These are phyloP conservation scores for Pichia sp. DNA, from an alignment of 1,139 yeast species.

Conservation along the genomic window DNA sequence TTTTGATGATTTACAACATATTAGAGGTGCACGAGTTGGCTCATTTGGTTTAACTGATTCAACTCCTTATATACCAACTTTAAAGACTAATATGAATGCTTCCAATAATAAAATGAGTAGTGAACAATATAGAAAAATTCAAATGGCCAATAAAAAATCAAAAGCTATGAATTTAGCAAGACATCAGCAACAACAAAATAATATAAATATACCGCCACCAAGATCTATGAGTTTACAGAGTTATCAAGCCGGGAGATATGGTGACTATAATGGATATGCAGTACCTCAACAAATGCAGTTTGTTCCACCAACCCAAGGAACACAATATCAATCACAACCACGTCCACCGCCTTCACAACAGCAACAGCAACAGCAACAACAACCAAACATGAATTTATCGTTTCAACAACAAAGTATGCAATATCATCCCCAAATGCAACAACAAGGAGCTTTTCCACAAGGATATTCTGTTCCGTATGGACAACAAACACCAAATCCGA, in stretches of 20 bases:
- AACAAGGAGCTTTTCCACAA: slow-evolving; percentile 1
- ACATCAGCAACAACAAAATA: slow-evolving; percentile 4
- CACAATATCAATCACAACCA: too few species aligned
- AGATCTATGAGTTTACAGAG: slow-evolving; percentile 56
- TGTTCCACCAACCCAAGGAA: too few species aligned
- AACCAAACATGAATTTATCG: not conserved
- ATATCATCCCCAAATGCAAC: too few species aligned
- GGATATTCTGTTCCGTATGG: too few species aligned
- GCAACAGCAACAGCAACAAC: not conserved
- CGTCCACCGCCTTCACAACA: not conserved
- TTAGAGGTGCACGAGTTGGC: slow-evolving; percentile 63
- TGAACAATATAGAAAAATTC: slow-evolving; percentile 60
- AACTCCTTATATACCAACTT: slow-evolving; percentile 68
- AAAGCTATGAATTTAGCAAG: slow-evolving; percentile 29
- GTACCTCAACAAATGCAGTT: slow-evolving; percentile 22
- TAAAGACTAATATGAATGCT: slow-evolving; percentile 31
- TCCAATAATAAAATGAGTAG: slow-evolving; percentile 31
- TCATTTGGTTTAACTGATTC: slow-evolving; percentile 39
- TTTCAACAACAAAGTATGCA: too few species aligned
- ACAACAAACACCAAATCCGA: slow-evolving; percentile 17
- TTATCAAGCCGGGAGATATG: slow-evolving; percentile 4
- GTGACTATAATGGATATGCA: slow-evolving; percentile 20
- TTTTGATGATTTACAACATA: slow-evolving; percentile 56
- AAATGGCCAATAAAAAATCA: slow-evolving; percentile 62
- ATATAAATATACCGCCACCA: slow-evolving; percentile 31